A percentile compares a stretch with the other conserved stretches of the same genome.
These are phyloP conservation scores for Pseudocercospora cruenta DNA, from an alignment of 2,329 filamentous ascomycete genomes.

Conservation along the genomic window DNA sequence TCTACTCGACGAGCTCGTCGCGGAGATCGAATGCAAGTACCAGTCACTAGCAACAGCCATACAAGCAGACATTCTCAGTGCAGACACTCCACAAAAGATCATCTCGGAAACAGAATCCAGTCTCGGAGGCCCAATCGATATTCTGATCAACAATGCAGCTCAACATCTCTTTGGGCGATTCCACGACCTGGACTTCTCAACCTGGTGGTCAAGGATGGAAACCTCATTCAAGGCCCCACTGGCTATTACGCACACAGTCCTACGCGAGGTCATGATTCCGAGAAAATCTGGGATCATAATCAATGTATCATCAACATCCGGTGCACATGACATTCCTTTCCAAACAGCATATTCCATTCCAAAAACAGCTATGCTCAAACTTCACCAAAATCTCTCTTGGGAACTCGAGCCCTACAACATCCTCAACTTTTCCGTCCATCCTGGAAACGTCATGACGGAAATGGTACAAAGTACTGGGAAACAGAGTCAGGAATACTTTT, in stretches of 20 bases:
- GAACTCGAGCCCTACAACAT: not conserved
- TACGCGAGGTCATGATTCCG: not conserved
- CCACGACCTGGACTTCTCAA: not conserved
- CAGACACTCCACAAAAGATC: no score
- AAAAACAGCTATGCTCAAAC: not conserved
- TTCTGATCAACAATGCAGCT: not conserved
- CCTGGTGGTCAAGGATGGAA: not conserved
- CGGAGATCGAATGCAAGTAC: no score
- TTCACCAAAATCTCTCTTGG: not conserved
- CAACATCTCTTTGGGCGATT: not conserved
- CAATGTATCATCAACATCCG: not conserved
- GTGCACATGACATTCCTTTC: not conserved
- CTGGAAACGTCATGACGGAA: not conserved
- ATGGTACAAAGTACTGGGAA: not conserved
- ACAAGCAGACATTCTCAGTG: not conserved
- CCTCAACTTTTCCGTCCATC: not conserved
- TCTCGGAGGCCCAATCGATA: not conserved
- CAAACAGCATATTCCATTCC: not conserved
- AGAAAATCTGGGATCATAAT: not conserved
- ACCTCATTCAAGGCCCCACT: not conserved
- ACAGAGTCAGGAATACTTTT: not conserved
- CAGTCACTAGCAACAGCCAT: not conserved
- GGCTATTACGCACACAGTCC: not conserved
- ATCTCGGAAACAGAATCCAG: not conserved
- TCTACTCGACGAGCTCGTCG: no score